phyloP scores from a whole-genome alignment of 2,329 filamentous ascomycete species.

The Calycina herbarum region DNA sequence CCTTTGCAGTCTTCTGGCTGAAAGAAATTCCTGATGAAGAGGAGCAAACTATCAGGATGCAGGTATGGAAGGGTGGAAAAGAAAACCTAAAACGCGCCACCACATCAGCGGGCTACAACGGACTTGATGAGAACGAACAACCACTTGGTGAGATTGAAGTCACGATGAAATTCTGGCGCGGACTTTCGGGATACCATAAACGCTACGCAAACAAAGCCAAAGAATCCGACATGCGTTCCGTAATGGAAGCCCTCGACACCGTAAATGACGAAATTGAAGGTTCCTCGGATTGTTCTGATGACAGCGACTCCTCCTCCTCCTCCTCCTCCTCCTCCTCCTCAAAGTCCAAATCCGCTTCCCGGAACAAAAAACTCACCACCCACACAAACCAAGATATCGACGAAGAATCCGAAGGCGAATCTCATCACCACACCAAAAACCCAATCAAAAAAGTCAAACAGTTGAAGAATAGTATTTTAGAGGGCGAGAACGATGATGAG shows the following conservation, averaged over 20 bases:
- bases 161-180: slow-evolving; percentile 59
- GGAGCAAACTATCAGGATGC: slow-evolving; percentile 55
- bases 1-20: slow-evolving; percentile 67
- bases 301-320: slow-evolving; percentile 14
- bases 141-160: slow-evolving; percentile 57
- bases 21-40: slow-evolving; percentile 70
- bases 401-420: neutral
- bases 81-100: slow-evolving; percentile 55
- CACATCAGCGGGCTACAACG: slow-evolving; percentile 39
- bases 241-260: slow-evolving; percentile 65
- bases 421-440: slow-evolving; percentile 18
- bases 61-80: slow-evolving; percentile 62
- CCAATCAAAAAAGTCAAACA: slow-evolving; percentile 25
- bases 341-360: neutral
- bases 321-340: slow-evolving; percentile 16
- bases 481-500: slow-evolving; percentile 43
- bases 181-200: slow-evolving; percentile 48
- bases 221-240: slow-evolving; percentile 54
- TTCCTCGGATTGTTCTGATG: slow-evolving; percentile 7
- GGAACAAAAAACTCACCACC: neutral
- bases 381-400: slow-evolving; percentile 6
- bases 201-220: slow-evolving; percentile 50
- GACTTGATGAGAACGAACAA: slow-evolving; percentile 52
- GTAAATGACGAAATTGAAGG: slow-evolving; percentile 54
- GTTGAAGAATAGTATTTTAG: slow-evolving; percentile 33